phyloP scores from a whole-genome alignment of 345 rosid genomes.

The Eucalyptus victrix region DNA sequence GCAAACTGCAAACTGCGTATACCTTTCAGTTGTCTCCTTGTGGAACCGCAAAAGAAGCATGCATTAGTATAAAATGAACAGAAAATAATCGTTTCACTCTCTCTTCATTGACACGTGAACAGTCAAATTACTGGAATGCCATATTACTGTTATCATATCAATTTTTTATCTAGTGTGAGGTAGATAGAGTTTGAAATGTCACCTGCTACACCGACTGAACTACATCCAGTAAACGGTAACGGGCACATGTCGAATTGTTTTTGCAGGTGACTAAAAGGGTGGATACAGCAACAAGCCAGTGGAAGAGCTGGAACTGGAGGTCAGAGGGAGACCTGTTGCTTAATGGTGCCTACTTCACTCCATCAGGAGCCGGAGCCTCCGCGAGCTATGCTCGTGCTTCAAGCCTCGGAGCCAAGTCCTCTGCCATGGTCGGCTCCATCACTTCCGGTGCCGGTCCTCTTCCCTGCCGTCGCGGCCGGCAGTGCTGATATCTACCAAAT shows the following conservation, averaged over 20 bases:
- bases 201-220: background rate
- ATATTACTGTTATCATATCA: background rate
- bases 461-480: constrained; percentile 3
- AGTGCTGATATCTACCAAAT: background rate
- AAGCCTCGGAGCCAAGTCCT: constrained; percentile 9
- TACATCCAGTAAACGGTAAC: background rate
- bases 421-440: constrained; percentile 6
- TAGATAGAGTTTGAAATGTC: background rate
- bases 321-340: constrained; percentile 10
- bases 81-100: background rate
- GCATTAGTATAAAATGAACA: background rate
- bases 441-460: background rate
- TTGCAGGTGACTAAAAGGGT: constrained; percentile 12
- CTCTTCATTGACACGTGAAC: background rate
- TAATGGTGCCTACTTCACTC: constrained; percentile 14
- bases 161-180: background rate
- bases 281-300: background rate
- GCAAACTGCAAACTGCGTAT: background rate
- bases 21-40: background rate
- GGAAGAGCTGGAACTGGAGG: constrained; percentile 18
- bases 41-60: background rate
- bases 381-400: constrained; percentile 12
- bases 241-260: background rate
- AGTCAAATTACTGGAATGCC: background rate
- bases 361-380: constrained; percentile 10